A percentile compares a stretch with the other conserved stretches of the same genome.
These are phyloP conservation scores for Phylloporus rhodoxanthus DNA, from an alignment of 768 basidiomycete species.

Conservation along the genomic window DNA sequence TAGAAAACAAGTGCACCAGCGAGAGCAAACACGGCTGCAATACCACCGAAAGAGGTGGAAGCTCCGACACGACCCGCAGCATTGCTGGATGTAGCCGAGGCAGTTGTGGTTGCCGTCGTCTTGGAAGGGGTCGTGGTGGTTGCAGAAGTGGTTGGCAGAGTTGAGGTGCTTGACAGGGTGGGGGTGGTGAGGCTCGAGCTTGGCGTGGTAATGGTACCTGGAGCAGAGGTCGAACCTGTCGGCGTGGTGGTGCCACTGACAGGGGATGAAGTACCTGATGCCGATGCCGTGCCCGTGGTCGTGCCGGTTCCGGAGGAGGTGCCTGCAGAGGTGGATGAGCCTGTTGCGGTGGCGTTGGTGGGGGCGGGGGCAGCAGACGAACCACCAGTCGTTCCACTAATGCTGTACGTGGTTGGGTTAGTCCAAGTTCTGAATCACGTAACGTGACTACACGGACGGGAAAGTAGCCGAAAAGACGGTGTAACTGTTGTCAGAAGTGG, in stretches of 20 bases:
- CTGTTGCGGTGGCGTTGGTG: conserved; percentile 2
- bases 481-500: conserved; percentile 34
- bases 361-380: conserved; percentile 14
- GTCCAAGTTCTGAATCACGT: neutral
- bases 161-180: conserved; percentile 31
- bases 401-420: conserved; percentile 30
- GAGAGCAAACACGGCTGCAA: conserved; percentile 18
- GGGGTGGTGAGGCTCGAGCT: conserved; percentile 29
- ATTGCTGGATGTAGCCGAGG: conserved; percentile 13
- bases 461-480: conserved; percentile 50
- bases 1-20: conserved; percentile 21
- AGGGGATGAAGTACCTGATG: conserved; percentile 16
- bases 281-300: neutral
- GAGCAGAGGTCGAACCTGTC: conserved; percentile 6
- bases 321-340: conserved; percentile 14
- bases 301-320: conserved; percentile 7
- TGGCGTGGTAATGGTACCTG: conserved; percentile 23
- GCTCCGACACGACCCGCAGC: conserved; percentile 22
- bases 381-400: conserved; percentile 42
- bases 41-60: conserved; percentile 16
- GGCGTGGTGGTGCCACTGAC: neutral
- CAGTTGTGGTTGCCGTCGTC: conserved; percentile 1
- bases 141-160: neutral
- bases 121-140: conserved; percentile 30
- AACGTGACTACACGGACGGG: conserved; percentile 33